These are phyloP conservation scores for Zychaea mexicana DNA, from an alignment of 371 early-diverging fungal species.

Conservation along the genomic window DNA sequence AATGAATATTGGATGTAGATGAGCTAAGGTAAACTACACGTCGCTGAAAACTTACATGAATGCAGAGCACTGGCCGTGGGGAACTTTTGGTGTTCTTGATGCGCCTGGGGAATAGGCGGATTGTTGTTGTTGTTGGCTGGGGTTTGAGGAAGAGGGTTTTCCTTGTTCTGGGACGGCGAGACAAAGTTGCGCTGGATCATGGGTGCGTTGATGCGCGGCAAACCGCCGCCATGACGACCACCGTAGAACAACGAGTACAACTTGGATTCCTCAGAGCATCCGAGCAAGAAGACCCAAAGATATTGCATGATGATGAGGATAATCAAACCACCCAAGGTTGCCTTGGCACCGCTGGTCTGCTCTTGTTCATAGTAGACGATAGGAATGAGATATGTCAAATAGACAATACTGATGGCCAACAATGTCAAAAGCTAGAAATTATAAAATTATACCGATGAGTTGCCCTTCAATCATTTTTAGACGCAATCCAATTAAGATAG, in stretches of 20 bases:
- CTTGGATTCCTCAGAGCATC: slow-evolving; percentile 68
- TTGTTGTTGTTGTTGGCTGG: neutral
- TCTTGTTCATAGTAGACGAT: slow-evolving; percentile 10
- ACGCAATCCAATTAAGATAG: neutral
- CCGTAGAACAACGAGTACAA: slow-evolving; percentile 47
- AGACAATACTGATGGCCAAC: slow-evolving; percentile 57
- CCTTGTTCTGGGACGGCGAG: slow-evolving; percentile 8
- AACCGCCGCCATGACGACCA: slow-evolving; percentile 18
- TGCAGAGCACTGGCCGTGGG: slow-evolving; percentile 35
- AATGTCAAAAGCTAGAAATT: slow-evolving; percentile 53
- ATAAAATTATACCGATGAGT: no score
- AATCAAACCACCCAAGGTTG: slow-evolving; percentile 60
- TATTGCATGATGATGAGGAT: slow-evolving; percentile 64
- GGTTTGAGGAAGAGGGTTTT: slow-evolving; percentile 11
- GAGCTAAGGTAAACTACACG: no score
- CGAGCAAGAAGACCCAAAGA: slow-evolving; percentile 76
- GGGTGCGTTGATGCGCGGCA: slow-evolving; percentile 7
- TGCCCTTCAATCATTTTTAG: neutral
- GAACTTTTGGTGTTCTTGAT: slow-evolving; percentile 11
- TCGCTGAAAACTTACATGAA: slow-evolving; percentile 27
- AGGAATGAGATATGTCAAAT: slow-evolving; percentile 47
- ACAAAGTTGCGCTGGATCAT: slow-evolving; percentile 21
- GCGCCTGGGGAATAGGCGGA: slow-evolving; percentile 10
- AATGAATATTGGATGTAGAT: no score
- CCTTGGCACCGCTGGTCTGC: slow-evolving; percentile 26